Percentiles rank a stretch among this genome's conserved stretches.
Evolutionary conservation across 1,284 basidiomycete species (phyloP).

Genomic region (Cryptococcus maquisensis): DNA sequence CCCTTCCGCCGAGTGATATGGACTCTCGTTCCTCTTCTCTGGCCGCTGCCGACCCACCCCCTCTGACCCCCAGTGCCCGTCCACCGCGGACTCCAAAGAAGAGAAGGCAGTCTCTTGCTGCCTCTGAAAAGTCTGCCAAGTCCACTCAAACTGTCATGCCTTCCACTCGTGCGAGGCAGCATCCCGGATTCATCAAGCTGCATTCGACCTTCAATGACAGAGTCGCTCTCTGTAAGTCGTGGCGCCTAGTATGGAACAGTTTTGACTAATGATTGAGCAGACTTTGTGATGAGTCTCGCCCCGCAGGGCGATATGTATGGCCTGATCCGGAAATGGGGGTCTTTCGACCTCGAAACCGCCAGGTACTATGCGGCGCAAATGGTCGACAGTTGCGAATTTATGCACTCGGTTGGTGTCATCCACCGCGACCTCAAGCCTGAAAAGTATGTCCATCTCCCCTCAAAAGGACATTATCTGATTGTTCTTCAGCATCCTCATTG

Average conservation of each 20-base stretch:
- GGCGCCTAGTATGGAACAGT: too few species aligned
- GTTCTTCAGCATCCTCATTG: slow-evolving; percentile 63
- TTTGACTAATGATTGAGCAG: slow-evolving; percentile 50
- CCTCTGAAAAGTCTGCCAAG: slow-evolving; percentile 33
- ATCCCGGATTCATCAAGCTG: slow-evolving; percentile 76
- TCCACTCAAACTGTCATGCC: slow-evolving; percentile 10
- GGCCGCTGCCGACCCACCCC: too few species aligned
- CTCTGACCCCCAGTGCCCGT: neutral
- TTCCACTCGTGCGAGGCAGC: slow-evolving; percentile 47
- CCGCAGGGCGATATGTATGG: slow-evolving; percentile 85
- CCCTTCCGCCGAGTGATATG: neutral
- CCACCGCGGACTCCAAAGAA: slow-evolving; percentile 18
- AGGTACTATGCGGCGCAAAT: slow-evolving; percentile 83
- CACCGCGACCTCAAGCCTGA: slow-evolving; percentile 92
- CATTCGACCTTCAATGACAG: slow-evolving; percentile 81
- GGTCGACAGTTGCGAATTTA: slow-evolving; percentile 79
- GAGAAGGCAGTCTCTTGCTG: slow-evolving; percentile 32
- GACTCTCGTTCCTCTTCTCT: slow-evolving; percentile 1
- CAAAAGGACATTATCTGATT: neutral
- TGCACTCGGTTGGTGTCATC: slow-evolving; percentile 81
- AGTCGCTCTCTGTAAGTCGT: slow-evolving; percentile 71
- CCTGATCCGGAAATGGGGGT: slow-evolving; percentile 70
- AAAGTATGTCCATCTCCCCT: slow-evolving; percentile 53
- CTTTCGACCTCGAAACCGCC: slow-evolving; percentile 68
- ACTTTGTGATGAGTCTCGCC: slow-evolving; percentile 85